Evolutionary conservation across 2,329 filamentous ascomycete genomes (phyloP).

Genomic region (Lasiodiplodia sp.): DNA sequence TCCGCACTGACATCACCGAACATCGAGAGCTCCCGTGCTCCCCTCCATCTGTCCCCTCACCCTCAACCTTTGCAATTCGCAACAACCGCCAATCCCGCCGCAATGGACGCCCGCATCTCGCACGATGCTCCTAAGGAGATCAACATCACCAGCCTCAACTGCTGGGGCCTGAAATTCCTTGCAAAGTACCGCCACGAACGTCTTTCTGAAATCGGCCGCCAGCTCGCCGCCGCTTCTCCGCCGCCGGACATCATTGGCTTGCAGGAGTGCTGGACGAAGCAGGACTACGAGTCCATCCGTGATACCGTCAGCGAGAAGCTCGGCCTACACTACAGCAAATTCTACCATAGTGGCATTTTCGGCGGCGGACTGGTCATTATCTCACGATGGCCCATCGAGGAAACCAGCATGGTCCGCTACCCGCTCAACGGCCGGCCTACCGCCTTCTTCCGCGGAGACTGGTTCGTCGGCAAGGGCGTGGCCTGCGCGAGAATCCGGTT

Average conservation of each 20-base stretch:
- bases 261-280: conserved; percentile 91
- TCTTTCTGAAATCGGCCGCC: conserved; percentile 81
- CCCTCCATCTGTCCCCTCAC: conserved; percentile 8
- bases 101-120: conserved; percentile 7
- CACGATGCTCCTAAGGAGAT: conserved; percentile 59
- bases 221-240: conserved; percentile 72
- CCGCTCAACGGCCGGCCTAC: conserved; percentile 92
- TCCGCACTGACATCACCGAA: conserved; percentile 26
- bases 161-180: conserved; percentile 93
- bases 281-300: conserved; percentile 82
- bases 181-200: conserved; percentile 79
- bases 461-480: conserved; percentile 95
- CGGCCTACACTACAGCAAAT: conserved; percentile 85
- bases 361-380: conserved; percentile 89
- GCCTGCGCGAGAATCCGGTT: conserved; percentile 81
- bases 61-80: neutral
- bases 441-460: conserved; percentile 93
- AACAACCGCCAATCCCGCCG: neutral
- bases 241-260: conserved; percentile 86
- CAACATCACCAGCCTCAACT: conserved; percentile 88
- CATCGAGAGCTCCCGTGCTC: conserved; percentile 3
- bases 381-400: conserved; percentile 89
- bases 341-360: conserved; percentile 89
- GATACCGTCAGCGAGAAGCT: conserved; percentile 77
- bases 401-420: conserved; percentile 85